Conservation (phyloP, 306 rosid species). For the Dryas alaskensis region DNA sequence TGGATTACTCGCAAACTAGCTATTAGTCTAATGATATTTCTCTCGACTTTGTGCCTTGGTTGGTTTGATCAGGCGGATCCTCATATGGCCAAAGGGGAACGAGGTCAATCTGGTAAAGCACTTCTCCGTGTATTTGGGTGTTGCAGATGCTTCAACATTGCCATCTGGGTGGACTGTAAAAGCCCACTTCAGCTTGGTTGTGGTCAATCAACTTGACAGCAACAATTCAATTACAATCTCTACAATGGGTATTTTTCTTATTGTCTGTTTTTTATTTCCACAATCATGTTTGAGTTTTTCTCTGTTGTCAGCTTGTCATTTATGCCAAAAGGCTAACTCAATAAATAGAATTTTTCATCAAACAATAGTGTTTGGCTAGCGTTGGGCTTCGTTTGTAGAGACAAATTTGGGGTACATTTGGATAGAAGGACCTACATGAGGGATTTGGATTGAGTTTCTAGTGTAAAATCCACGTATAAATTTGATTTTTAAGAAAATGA, state of each 20-base stretch:
- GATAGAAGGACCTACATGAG: not conserved
- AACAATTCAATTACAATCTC: not conserved
- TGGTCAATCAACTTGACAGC: constrained; percentile 3
- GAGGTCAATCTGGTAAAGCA: not conserved
- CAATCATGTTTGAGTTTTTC: not conserved
- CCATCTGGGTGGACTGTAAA: not conserved
- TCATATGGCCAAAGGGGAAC: not conserved
- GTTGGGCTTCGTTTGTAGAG: not conserved
- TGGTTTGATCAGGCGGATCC: not conserved
- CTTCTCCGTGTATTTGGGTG: not conserved
- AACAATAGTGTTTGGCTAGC: not conserved
- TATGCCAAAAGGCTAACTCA: not conserved
- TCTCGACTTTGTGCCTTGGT: not conserved
- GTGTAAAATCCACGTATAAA: not conserved
- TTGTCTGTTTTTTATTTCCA: too few relatives aligned
- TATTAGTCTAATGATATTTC: too few relatives aligned
- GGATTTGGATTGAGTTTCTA: not conserved
- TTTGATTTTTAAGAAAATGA: too few relatives aligned
- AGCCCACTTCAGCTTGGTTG: not conserved
- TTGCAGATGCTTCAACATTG: too few relatives aligned
- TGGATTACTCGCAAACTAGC: too few relatives aligned
- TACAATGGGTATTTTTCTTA: not conserved
- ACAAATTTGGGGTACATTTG: not conserved
- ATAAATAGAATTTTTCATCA: not conserved
- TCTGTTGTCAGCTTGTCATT: not conserved